Conservation (phyloP, 352 stramenopile species). For the Globisporangium lucens region DNA sequence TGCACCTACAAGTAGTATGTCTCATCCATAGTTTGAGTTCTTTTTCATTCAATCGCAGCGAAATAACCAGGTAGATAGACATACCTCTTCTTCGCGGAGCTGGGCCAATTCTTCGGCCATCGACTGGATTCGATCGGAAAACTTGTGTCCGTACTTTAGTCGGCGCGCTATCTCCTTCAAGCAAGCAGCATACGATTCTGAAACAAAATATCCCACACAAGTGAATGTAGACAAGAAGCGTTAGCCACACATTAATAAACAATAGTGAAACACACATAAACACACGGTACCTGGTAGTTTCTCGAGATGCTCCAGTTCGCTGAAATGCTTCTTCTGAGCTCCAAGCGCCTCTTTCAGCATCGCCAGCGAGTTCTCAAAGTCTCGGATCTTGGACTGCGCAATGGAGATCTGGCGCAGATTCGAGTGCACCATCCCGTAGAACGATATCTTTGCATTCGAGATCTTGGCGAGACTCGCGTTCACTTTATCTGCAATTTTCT, state of each 20-base stretch:
- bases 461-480: slow-evolving; percentile 51
- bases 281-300: slow-evolving; percentile 58
- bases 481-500: slow-evolving; percentile 66
- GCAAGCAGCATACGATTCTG: slow-evolving; percentile 76
- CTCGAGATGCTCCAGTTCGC: slow-evolving; percentile 81
- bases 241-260: not conserved
- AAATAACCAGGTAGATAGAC: not conserved
- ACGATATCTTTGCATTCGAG: slow-evolving; percentile 45
- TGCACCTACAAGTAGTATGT: slow-evolving; percentile 33
- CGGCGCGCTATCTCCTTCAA: slow-evolving; percentile 77
- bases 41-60: not conserved
- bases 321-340: slow-evolving; percentile 83
- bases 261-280: not conserved
- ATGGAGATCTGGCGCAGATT: slow-evolving; percentile 71
- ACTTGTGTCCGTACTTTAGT: slow-evolving; percentile 63
- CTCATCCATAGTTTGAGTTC: not conserved
- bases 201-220: not conserved
- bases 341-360: slow-evolving; percentile 75
- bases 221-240: not conserved
- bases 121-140: slow-evolving; percentile 78
- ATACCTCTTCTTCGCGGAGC: slow-evolving; percentile 76
- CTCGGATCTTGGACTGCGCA: slow-evolving; percentile 84
- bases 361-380: slow-evolving; percentile 84
- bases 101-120: slow-evolving; percentile 86
- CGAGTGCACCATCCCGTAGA: slow-evolving; percentile 55